Conservation (phyloP, 371 early-diverging fungal species). For the Dipsacomyces acuminosporus region DNA sequence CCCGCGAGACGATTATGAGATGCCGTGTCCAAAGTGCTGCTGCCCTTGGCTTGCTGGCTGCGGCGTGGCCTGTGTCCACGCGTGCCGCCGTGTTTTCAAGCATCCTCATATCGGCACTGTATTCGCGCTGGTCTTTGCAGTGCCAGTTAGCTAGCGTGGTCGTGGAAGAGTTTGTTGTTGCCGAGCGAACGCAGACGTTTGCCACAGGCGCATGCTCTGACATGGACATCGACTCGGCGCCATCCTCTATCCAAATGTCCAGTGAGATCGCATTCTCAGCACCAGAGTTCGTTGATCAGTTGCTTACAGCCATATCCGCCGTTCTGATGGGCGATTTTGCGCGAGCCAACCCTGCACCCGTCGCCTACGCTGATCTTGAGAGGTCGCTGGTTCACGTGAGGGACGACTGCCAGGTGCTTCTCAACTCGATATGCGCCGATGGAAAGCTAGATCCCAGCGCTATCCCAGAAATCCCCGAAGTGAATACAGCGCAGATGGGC, state of each 20-base stretch:
- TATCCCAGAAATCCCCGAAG: slow-evolving; percentile 57
- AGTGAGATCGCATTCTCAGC: slow-evolving; percentile 37
- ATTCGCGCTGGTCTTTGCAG: slow-evolving; percentile 75
- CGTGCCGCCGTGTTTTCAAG: slow-evolving; percentile 15
- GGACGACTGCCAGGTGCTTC: slow-evolving; percentile 64
- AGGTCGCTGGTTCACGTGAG: slow-evolving; percentile 67
- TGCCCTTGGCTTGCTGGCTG: slow-evolving; percentile 74
- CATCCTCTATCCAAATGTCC: slow-evolving; percentile 47
- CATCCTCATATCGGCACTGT: slow-evolving; percentile 5
- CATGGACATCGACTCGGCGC: neutral
- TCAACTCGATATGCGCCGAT: slow-evolving; percentile 57
- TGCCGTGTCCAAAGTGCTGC: slow-evolving; percentile 75
- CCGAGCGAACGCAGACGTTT: slow-evolving; percentile 3
- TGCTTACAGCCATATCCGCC: slow-evolving; percentile 55
- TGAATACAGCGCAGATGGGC: slow-evolving; percentile 42
- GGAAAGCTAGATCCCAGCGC: slow-evolving; percentile 51
- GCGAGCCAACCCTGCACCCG: slow-evolving; percentile 46
- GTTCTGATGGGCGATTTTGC: slow-evolving; percentile 51
- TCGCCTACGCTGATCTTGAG: slow-evolving; percentile 60
- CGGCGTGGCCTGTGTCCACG: slow-evolving; percentile 20
- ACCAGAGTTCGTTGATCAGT: slow-evolving; percentile 50
- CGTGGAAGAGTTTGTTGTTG: slow-evolving; percentile 74
- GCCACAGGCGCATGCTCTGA: neutral
- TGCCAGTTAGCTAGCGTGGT: slow-evolving; percentile 73
- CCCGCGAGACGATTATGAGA: slow-evolving; percentile 68